A percentile compares a stretch with the other conserved stretches of the same genome.
Evolutionary conservation across 2,329 filamentous ascomycete species (phyloP).

Genomic region (Thelonectria blattea): DNA sequence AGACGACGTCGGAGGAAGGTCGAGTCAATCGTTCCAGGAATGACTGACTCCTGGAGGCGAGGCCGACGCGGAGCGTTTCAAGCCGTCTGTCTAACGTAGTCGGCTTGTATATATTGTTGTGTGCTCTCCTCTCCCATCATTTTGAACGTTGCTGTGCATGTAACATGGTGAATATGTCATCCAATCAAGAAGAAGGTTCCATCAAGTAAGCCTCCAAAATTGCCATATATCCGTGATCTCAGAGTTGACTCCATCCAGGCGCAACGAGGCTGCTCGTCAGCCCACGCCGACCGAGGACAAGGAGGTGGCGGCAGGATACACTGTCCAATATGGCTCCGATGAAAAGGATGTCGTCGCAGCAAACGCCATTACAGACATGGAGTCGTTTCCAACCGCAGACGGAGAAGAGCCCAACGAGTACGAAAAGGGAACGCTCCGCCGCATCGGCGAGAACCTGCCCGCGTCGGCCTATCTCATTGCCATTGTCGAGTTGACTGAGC

Average conservation of each 20-base stretch:
- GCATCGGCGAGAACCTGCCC: slow-evolving; percentile 61
- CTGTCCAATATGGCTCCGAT: slow-evolving; percentile 34
- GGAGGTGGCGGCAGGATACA: slow-evolving; percentile 36
- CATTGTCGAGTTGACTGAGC: slow-evolving; percentile 61
- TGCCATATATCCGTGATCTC: background rate
- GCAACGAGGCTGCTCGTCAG: slow-evolving; percentile 38
- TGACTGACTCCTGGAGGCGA: background rate
- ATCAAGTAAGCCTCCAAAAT: slow-evolving; percentile 37
- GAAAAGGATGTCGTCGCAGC: slow-evolving; percentile 22
- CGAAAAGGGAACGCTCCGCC: slow-evolving; percentile 57
- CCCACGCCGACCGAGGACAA: slow-evolving; percentile 32
- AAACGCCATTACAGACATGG: slow-evolving; percentile 26
- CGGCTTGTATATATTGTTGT: background rate
- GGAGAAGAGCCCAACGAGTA: slow-evolving; percentile 59
- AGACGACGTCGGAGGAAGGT: background rate
- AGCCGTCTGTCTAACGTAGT: no score
- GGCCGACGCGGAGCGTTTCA: background rate
- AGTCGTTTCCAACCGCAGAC: slow-evolving; percentile 46
- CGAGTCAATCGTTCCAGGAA: background rate
- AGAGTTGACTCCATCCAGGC: slow-evolving; percentile 32
- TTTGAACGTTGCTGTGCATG: background rate
- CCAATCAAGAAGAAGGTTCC: slow-evolving; percentile 43
- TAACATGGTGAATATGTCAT: slow-evolving; percentile 36
- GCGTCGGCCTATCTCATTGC: slow-evolving; percentile 62
- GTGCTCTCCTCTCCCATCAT: background rate